phyloP scores from a whole-genome alignment of 352 stramenopile genomes.

The Phytophthora sp. region DNA sequence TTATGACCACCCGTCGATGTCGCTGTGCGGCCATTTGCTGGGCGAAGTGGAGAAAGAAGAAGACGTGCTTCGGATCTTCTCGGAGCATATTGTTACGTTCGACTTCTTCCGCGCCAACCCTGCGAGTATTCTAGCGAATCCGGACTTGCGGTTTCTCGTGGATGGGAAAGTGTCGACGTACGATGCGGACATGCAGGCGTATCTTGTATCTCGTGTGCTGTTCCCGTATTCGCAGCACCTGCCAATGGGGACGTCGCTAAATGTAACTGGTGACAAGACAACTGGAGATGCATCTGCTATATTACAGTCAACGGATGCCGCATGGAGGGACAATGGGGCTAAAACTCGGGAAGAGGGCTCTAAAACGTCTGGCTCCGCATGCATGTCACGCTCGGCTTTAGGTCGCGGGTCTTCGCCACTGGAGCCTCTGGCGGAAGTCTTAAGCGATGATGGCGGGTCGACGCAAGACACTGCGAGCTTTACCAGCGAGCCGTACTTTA shows the following conservation, averaged over 20 bases:
- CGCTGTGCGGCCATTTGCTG: slow-evolving; percentile 74
- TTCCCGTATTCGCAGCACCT: slow-evolving; percentile 69
- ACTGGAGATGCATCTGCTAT: too few species aligned
- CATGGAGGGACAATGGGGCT: neutral
- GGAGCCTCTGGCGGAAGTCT: slow-evolving; percentile 34
- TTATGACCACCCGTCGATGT: slow-evolving; percentile 68
- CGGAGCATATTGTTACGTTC: slow-evolving; percentile 68
- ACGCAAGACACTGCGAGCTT: slow-evolving; percentile 51
- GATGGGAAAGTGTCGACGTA: slow-evolving; percentile 67
- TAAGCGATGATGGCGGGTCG: slow-evolving; percentile 38
- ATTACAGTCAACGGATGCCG: neutral
- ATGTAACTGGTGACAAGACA: neutral
- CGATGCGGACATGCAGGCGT: slow-evolving; percentile 62
- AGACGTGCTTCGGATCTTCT: slow-evolving; percentile 63
- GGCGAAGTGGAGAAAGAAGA: slow-evolving; percentile 45
- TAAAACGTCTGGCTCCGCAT: slow-evolving; percentile 1
- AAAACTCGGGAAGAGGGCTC: neutral
- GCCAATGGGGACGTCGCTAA: slow-evolving; percentile 20
- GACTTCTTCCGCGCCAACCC: slow-evolving; percentile 63
- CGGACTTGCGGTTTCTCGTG: slow-evolving; percentile 65
- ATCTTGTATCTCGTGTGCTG: slow-evolving; percentile 65
- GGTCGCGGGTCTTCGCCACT: too few species aligned
- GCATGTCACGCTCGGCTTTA: slow-evolving; percentile 8
- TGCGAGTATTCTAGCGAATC: slow-evolving; percentile 52
- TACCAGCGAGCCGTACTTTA: slow-evolving; percentile 46